A percentile compares a stretch with the other conserved stretches of the same genome.
phyloP scores from a whole-genome alignment of 2,329 filamentous ascomycete genomes.

The Arachnopeziza araneosa region DNA sequence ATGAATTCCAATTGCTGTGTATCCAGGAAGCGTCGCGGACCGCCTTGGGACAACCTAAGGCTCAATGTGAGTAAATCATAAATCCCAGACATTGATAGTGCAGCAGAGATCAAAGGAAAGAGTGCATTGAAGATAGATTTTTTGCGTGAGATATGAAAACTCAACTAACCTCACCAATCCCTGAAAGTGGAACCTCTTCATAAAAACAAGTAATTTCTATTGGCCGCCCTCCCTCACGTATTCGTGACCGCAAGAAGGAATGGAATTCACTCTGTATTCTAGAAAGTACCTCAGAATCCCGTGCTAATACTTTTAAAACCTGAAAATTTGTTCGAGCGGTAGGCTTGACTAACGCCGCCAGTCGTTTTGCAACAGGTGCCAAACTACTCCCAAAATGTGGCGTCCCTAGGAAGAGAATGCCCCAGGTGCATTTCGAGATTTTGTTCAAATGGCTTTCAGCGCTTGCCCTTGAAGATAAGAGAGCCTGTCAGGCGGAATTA shows the following conservation, averaged over 20 bases:
- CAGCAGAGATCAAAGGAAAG: too few species aligned
- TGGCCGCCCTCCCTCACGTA: slow-evolving; percentile 1
- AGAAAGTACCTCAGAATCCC: slow-evolving; percentile 25
- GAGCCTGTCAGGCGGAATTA: slow-evolving; percentile 19
- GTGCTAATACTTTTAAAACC: slow-evolving; percentile 28
- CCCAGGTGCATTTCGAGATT: slow-evolving; percentile 28
- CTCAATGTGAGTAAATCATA: slow-evolving; percentile 20
- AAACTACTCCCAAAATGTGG: slow-evolving; percentile 34
- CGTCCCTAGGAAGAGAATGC: slow-evolving; percentile 35
- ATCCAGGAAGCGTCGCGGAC: slow-evolving; percentile 31
- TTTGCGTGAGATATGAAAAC: slow-evolving; percentile 29
- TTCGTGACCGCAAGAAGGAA: slow-evolving; percentile 5
- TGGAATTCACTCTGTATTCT: slow-evolving; percentile 23
- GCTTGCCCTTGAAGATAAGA: slow-evolving; percentile 34
- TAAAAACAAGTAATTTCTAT: slow-evolving; percentile 34
- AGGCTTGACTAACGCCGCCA: slow-evolving; percentile 14
- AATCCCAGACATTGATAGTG: too few species aligned
- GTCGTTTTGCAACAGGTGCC: slow-evolving; percentile 29
- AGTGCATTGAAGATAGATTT: slow-evolving; percentile 27
- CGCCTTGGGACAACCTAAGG: slow-evolving; percentile 23
- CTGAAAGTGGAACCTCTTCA: slow-evolving; percentile 30
- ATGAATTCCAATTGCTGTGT: slow-evolving; percentile 12
- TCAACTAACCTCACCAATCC: slow-evolving; percentile 12
- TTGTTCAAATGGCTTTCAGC: slow-evolving; percentile 26
- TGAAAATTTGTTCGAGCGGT: slow-evolving; percentile 29